A percentile compares a stretch with the other conserved stretches of the same genome.
Conservation (phyloP, 1,284 basidiomycete genomes). For the Cryptococcus neoformans region DNA sequence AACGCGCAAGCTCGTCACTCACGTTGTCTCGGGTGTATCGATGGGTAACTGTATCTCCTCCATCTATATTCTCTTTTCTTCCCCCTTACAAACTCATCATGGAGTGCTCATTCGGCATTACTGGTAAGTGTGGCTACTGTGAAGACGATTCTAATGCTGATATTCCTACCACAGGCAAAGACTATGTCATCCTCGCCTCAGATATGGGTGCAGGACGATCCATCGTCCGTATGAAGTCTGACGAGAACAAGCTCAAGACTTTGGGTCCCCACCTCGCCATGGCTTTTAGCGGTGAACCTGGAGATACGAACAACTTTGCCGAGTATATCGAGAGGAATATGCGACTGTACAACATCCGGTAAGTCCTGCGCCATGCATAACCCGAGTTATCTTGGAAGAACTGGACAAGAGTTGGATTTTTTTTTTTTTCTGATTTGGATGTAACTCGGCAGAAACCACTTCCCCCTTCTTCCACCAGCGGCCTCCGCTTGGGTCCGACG, state of each 20-base stretch:
- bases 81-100: conserved; percentile 15
- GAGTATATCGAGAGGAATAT: conserved; percentile 96
- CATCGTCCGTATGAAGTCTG: conserved; percentile 95
- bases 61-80: neutral
- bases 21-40: neutral
- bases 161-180: conserved; percentile 66
- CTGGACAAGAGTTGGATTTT: neutral
- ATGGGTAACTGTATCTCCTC: neutral
- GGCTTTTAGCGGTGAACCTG: conserved; percentile 93
- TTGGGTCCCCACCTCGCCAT: conserved; percentile 90
- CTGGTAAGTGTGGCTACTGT: conserved; percentile 25
- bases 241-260: conserved; percentile 96
- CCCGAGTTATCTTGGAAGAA: conserved; percentile 2
- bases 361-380: conserved; percentile 10
- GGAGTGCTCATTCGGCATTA: conserved; percentile 55
- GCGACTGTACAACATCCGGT: conserved; percentile 92
- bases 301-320: conserved; percentile 95
- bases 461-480: conserved; percentile 82
- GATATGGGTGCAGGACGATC: conserved; percentile 84
- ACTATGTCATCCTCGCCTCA: conserved; percentile 84
- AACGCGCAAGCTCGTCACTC: too few relatives aligned
- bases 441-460: conserved; percentile 28
- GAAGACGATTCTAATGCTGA: conserved; percentile 43
- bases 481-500: conserved; percentile 94
- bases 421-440: neutral